A percentile compares a stretch with the other conserved stretches of the same genome.
These are phyloP conservation scores for Aspergillus sclerotialis DNA, from an alignment of 2,329 filamentous ascomycete genomes.

Conservation along the genomic window DNA sequence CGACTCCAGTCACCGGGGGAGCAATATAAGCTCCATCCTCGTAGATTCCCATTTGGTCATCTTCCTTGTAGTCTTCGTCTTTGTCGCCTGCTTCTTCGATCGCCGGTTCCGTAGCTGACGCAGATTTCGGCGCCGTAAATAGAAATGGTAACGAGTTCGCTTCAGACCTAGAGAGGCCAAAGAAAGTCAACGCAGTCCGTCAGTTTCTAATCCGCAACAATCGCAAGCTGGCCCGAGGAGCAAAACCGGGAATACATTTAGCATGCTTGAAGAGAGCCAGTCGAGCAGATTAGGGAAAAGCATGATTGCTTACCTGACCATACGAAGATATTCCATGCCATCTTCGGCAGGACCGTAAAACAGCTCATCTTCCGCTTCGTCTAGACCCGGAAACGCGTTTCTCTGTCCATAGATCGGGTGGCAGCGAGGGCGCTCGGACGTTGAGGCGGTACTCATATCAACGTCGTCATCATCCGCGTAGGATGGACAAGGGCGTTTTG, in stretches of 20 bases:
- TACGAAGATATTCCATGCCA: conserved; percentile 62
- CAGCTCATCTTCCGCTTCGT: conserved; percentile 47
- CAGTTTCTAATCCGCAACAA: too few relatives aligned
- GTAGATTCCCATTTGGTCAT: conserved; percentile 55
- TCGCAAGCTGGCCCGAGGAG: conserved; percentile 9
- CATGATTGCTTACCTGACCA: conserved; percentile 56
- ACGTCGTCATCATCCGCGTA: conserved; percentile 23
- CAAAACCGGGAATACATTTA: conserved; percentile 12
- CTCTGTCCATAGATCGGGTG: conserved; percentile 65
- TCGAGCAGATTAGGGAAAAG: conserved; percentile 23
- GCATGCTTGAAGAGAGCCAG: conserved; percentile 10
- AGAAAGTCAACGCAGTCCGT: conserved; percentile 5
- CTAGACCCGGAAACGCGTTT: conserved; percentile 61
- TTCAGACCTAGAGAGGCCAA: conserved; percentile 54
- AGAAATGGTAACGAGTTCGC: conserved; percentile 67
- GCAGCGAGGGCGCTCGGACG: conserved; percentile 38
- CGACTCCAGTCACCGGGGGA: conserved; percentile 43
- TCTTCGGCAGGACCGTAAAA: conserved; percentile 63
- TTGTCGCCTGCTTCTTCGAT: conserved; percentile 2
- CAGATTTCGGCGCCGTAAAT: conserved; percentile 54
- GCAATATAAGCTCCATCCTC: conserved; percentile 74
- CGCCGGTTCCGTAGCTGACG: conserved; percentile 14
- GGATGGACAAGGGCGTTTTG: conserved; percentile 25
- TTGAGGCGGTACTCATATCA: conserved; percentile 8
- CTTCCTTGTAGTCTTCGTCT: conserved; percentile 15